Evolutionary conservation across 202 grass and related monocot genomes (phyloP).

Genomic region (Eragrostis tef): DNA sequence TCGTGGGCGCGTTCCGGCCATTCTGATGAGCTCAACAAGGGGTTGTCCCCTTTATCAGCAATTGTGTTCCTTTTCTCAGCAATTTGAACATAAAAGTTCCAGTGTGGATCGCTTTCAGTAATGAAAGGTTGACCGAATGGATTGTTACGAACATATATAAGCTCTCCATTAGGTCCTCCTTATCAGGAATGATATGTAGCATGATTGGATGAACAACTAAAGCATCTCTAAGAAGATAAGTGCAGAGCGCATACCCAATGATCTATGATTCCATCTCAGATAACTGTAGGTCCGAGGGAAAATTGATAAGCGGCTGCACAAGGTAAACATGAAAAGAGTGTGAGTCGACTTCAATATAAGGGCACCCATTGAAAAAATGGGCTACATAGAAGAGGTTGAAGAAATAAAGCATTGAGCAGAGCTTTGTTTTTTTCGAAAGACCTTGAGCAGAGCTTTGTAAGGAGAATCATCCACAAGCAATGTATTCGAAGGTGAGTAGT

Average conservation of each 20-base stretch:
- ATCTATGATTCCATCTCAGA: constrained; percentile 55
- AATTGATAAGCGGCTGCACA: constrained; percentile 72
- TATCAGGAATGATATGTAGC: constrained; percentile 36
- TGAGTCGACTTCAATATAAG: constrained; percentile 36
- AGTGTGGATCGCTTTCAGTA: constrained; percentile 63
- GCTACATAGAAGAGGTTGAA: constrained; percentile 11
- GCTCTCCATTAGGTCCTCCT: constrained; percentile 69
- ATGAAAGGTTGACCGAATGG: constrained; percentile 77
- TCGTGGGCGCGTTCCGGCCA: no score
- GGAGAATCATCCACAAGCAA: constrained; percentile 85
- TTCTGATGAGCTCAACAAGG: no score
- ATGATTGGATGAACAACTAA: constrained; percentile 34
- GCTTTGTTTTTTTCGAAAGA: no score
- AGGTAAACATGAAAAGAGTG: constrained; percentile 36
- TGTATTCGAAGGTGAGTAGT: constrained; percentile 74
- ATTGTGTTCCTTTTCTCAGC: constrained; percentile 48
- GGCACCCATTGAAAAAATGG: background rate
- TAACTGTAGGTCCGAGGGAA: constrained; percentile 69
- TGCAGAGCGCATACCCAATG: constrained; percentile 61
- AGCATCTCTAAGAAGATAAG: constrained; percentile 6
- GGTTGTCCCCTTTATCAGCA: constrained; percentile 45
- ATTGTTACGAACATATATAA: constrained; percentile 59
- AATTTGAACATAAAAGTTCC: constrained; percentile 76
- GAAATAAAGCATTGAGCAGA: constrained; percentile 74
- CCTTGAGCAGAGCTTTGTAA: no score